Evolutionary conservation across 2,329 filamentous ascomycete genomes (phyloP).

Genomic region (Alternaria sp.): DNA sequence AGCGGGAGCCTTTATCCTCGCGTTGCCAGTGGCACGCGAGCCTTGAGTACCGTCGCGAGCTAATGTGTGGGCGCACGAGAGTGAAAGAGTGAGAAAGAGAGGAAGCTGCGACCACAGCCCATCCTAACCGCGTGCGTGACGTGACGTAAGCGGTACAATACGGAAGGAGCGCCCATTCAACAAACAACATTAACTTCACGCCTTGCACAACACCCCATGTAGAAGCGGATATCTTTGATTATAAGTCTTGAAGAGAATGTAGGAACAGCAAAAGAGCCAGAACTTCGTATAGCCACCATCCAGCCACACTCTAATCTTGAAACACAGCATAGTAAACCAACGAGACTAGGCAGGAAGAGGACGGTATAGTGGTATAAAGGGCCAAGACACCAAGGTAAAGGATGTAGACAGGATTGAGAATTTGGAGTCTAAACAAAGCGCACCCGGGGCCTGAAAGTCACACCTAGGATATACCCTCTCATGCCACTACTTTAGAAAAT

Average conservation of each 20-base stretch:
- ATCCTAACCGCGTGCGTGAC: neutral
- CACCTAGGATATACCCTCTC: constrained; percentile 36
- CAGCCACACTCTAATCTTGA: neutral
- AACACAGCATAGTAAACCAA: neutral
- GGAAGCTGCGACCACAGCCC: neutral
- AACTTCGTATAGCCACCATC: neutral
- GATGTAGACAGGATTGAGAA: constrained; percentile 45
- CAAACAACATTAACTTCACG: neutral
- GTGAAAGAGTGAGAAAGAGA: neutral
- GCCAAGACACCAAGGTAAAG: constrained; percentile 3
- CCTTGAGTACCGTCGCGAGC: no score
- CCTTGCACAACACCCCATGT: no score
- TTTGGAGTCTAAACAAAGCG: constrained; percentile 48
- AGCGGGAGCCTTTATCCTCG: no score
- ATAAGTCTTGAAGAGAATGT: neutral
- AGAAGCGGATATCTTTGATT: neutral
- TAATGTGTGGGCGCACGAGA: no score
- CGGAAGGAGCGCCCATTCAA: neutral
- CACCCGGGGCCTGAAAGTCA: constrained; percentile 36
- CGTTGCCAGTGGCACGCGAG: no score
- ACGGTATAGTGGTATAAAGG: neutral
- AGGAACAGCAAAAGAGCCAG: neutral
- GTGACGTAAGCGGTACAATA: neutral
- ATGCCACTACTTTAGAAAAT: constrained; percentile 32
- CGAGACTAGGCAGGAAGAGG: neutral